phyloP scores from a whole-genome alignment of 352 stramenopile genomes.

The Phytophthora citricola region DNA sequence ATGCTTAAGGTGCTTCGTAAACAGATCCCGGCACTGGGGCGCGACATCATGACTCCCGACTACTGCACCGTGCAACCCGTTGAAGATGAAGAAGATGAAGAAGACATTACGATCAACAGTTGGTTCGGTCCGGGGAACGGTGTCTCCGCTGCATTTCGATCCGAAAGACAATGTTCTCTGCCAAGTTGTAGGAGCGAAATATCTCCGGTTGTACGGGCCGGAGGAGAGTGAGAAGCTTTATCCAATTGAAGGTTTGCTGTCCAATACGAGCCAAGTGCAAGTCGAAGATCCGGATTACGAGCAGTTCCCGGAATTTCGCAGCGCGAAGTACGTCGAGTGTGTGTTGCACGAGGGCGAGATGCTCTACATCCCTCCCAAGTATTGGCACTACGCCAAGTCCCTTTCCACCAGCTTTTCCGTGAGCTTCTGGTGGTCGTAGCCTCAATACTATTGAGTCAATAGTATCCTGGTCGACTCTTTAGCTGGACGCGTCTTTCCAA shows the following conservation, averaged over 20 bases:
- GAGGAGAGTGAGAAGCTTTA: slow-evolving; percentile 80
- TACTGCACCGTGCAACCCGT: slow-evolving; percentile 83
- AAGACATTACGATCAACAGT: slow-evolving; percentile 85
- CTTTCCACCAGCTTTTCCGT: slow-evolving; percentile 83
- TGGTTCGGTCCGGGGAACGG: slow-evolving; percentile 89
- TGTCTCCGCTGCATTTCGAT: slow-evolving; percentile 91
- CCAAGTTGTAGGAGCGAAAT: slow-evolving; percentile 87
- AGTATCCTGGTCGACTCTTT: slow-evolving; percentile 4
- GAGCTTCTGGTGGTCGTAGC: slow-evolving; percentile 80
- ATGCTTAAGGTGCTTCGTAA: slow-evolving; percentile 11
- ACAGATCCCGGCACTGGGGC: slow-evolving; percentile 80
- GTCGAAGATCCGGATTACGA: slow-evolving; percentile 59
- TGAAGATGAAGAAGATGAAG: slow-evolving; percentile 43
- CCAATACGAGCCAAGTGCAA: slow-evolving; percentile 85
- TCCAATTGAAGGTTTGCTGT: slow-evolving; percentile 81
- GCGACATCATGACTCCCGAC: slow-evolving; percentile 88
- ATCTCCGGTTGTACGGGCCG: slow-evolving; percentile 82
- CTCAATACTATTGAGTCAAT: no score
- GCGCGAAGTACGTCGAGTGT: slow-evolving; percentile 73
- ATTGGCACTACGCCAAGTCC: slow-evolving; percentile 91
- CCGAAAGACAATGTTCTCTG: slow-evolving; percentile 91
- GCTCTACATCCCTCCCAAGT: slow-evolving; percentile 89
- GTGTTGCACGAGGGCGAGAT: slow-evolving; percentile 76
- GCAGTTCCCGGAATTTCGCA: slow-evolving; percentile 59
- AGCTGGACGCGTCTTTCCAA: slow-evolving; percentile 25